phyloP scores from a whole-genome alignment of 768 basidiomycete genomes.

The Leccinum arenicola region DNA sequence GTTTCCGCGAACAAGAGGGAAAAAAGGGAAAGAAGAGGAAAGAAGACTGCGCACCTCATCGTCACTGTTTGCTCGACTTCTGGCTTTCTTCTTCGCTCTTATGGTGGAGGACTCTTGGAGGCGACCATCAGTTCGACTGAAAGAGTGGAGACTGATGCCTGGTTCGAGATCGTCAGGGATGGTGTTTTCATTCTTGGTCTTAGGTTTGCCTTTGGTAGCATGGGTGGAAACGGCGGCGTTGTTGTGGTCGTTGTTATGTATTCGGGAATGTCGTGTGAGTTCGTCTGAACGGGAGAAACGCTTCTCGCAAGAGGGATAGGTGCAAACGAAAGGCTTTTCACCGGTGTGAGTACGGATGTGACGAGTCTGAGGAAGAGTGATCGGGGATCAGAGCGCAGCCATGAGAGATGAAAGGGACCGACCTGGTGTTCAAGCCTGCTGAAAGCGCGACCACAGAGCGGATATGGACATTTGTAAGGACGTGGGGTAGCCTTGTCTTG shows the following conservation, averaged over 20 bases:
- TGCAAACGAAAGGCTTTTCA: conserved; percentile 95
- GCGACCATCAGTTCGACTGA: conserved; percentile 16
- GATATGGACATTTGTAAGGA: conserved; percentile 96
- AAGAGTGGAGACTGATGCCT: conserved; percentile 26
- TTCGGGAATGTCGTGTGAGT: conserved; percentile 92
- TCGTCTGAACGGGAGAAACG: conserved; percentile 98
- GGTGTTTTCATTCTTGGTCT: conserved; percentile 27
- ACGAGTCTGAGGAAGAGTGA: conserved; percentile 62
- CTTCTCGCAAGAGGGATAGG: conserved; percentile 93
- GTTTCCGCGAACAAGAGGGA: background rate
- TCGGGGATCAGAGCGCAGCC: conserved; percentile 17
- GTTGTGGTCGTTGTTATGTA: conserved; percentile 69
- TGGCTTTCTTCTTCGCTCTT: conserved; percentile 71
- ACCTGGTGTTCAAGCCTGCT: conserved; percentile 96
- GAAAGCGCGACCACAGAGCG: conserved; percentile 91
- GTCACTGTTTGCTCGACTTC: conserved; percentile 76
- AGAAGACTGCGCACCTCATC: conserved; percentile 64
- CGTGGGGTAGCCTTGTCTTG: conserved; percentile 49
- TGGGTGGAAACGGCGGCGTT: conserved; percentile 17
- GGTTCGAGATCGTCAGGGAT: conserved; percentile 27
- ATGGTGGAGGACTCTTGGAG: conserved; percentile 27
- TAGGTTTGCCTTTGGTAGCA: conserved; percentile 27
- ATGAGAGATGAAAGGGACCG: conserved; percentile 22
- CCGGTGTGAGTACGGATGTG: conserved; percentile 98
- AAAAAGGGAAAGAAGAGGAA: background rate